Evolutionary conservation across 306 rosid genomes (phyloP), one percentile per base, ranked within the genome.

Genomic region (Acacia confusa): DNA sequence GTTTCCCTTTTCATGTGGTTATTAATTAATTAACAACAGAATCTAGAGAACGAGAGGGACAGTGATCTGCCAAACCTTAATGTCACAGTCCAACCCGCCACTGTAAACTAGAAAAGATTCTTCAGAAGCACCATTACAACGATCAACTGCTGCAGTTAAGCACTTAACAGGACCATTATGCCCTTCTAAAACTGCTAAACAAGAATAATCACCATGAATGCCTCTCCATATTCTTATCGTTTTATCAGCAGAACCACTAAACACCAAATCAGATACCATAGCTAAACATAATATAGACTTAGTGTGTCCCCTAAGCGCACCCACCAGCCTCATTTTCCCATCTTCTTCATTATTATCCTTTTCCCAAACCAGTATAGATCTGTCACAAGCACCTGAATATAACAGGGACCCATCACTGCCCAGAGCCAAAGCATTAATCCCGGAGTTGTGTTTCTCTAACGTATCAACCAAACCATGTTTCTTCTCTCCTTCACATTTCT

Each of bases 241-340:
- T 84, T 82, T 89, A 81, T 95, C 99, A 0, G 97, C 97, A 0
- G 99, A 95, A 34, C 99, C 99, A 72, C 99, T 95, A 2, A 91
- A 95, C 12, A 93, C 83, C 79, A 92, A 84, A 75, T 91, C 94
- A 22, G 69, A 79, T 11, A 87, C 96, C 64, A 89, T 92, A 1
- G 86, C 82, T 79, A 95, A 80, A 76, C 99, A 95, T 81, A 95
- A 58, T 15, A 95, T 88, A 4, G 99, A 88, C 77, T 76, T 87
- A 0, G 78, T 87, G 79, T 95, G 98, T 3, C 99, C 99, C 75
- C 93, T 89, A 0, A 95, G 87, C 2, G 88, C 91, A 57, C 94
- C 99, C 78, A 90, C 82, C 60, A 89, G 82, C 52, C 70, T 87
- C 92, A 92, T 89, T 57, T 47, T 55, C 2, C 87, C 89, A 10